Base-by-base conservation (phyloP, 73 alveolate genomes). In the Stentor roeselii region DNA sequence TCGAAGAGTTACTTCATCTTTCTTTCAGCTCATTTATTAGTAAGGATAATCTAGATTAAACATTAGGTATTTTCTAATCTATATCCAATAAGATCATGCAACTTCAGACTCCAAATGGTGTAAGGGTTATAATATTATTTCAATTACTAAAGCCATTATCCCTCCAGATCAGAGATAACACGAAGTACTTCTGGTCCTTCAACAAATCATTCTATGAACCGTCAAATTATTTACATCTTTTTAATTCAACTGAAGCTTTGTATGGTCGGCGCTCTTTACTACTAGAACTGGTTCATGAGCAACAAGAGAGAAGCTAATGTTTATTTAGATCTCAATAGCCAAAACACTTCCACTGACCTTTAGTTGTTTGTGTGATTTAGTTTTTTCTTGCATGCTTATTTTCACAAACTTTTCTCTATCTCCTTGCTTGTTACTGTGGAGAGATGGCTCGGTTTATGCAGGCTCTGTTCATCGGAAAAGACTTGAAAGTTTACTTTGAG, bases 391-490 rank as follows among this genome's bases (percentile, higher is more conserved):
- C 21, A 14, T 30, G 58, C 42, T 61, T 30, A 61, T 61, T 30
- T 61, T 35, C 42, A 61, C 82, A 14, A 50, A 94, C 86, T 93
- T 95, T 88, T 96, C 36, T 98, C 99, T 32, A 96, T 96, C 83
- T 96, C 99, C 1, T 85, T 96, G 14, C 84, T 94, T 76, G 98
- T 96, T 37, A 95, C 99, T 3, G 87, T 95, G 27, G 98, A n/a
- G n/a, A 89, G 80, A 89, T 94, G 36, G 95, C 93, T 59, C 94
- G 94, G 82, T 91, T 96, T 83, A 78, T 92, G 82, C 90, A 96
- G 78, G 98, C 97, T 3, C 86, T 83, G 78, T 91, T 95, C 88
- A 95, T 95, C 1, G 74, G 91, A 6, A 88, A 92, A 90, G 99
- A 95, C 82, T 88, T 85, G 50, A 91, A 87, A 76, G 92, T 96